Conservation (phyloP, 2,329 filamentous ascomycete species). For the Aspergillus felis region DNA sequence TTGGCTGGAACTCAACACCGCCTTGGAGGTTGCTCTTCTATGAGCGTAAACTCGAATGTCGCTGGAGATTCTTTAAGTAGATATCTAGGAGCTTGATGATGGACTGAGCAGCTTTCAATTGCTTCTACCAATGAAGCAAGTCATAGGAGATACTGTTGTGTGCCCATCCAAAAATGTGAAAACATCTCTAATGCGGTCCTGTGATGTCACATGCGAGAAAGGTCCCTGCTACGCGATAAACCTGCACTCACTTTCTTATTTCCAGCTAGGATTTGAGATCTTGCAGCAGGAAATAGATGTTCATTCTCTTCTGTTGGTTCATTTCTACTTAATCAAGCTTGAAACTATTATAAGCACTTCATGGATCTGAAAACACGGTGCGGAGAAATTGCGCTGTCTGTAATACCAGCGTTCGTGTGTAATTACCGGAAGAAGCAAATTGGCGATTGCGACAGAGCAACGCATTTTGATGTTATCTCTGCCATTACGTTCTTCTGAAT, state of each 20-base stretch:
- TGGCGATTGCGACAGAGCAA: constrained; percentile 25
- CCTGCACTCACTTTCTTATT: background rate
- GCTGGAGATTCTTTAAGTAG: background rate
- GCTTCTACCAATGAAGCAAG: background rate
- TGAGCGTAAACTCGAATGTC: background rate
- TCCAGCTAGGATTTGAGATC: background rate
- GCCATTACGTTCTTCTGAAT: background rate
- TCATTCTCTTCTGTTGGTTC: background rate
- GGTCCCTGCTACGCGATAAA: background rate
- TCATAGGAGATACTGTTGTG: background rate
- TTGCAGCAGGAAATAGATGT: background rate
- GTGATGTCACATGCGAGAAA: background rate
- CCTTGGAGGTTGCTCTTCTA: background rate
- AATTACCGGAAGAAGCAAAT: constrained; percentile 3
- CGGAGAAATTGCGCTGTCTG: background rate
- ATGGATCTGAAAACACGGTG: background rate
- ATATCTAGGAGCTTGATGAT: background rate
- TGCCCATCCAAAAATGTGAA: background rate
- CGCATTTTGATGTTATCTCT: constrained; percentile 4
- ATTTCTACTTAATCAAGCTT: background rate
- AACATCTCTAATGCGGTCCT: background rate
- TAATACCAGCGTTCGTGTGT: background rate
- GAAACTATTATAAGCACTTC: background rate
- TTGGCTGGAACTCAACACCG: constrained; percentile 7
- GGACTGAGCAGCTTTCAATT: background rate